Conservation (phyloP, 768 basidiomycete genomes). For the Porphyrellus cyaneotinctus region DNA sequence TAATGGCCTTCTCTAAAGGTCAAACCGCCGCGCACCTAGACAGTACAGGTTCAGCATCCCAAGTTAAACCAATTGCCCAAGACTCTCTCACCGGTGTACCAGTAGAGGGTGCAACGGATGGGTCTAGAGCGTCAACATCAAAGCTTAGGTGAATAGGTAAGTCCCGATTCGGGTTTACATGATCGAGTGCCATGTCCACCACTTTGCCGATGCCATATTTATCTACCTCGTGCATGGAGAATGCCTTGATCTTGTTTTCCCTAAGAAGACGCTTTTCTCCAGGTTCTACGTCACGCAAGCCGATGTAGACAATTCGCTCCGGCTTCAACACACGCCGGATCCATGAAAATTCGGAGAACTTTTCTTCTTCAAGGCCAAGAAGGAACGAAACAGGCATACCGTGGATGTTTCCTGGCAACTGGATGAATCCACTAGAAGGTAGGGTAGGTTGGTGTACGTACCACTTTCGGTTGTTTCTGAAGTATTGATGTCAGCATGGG, state of each 20-base stretch:
- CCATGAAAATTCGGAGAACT: slow-evolving; percentile 49
- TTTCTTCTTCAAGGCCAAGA: slow-evolving; percentile 41
- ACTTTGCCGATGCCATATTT: slow-evolving; percentile 90
- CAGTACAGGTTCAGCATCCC: not conserved
- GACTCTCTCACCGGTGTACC: slow-evolving; percentile 70
- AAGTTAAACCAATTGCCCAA: not conserved
- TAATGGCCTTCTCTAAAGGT: slow-evolving; percentile 99
- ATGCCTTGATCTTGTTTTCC: slow-evolving; percentile 77
- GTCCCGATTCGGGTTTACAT: slow-evolving; percentile 82
- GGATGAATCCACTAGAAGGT: not conserved
- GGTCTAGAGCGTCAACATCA: slow-evolving; percentile 94
- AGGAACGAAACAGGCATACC: slow-evolving; percentile 98
- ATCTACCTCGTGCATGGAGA: slow-evolving; percentile 89
- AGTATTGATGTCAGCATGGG: slow-evolving; percentile 97
- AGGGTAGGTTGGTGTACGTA: slow-evolving; percentile 23
- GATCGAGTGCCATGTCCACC: slow-evolving; percentile 93
- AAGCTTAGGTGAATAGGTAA: slow-evolving; percentile 93
- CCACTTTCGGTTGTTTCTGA: slow-evolving; percentile 73
- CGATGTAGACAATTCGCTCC: slow-evolving; percentile 89
- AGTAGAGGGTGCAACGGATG: slow-evolving; percentile 92
- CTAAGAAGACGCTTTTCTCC: slow-evolving; percentile 86
- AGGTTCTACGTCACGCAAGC: slow-evolving; percentile 87
- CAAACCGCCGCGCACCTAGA: slow-evolving; percentile 84
- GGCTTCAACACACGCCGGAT: slow-evolving; percentile 63
- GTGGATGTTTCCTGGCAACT: slow-evolving; percentile 78